These are phyloP conservation scores for Beauveria pseudobassiana DNA, from an alignment of 2,329 filamentous ascomycete genomes.

Conservation along the genomic window DNA sequence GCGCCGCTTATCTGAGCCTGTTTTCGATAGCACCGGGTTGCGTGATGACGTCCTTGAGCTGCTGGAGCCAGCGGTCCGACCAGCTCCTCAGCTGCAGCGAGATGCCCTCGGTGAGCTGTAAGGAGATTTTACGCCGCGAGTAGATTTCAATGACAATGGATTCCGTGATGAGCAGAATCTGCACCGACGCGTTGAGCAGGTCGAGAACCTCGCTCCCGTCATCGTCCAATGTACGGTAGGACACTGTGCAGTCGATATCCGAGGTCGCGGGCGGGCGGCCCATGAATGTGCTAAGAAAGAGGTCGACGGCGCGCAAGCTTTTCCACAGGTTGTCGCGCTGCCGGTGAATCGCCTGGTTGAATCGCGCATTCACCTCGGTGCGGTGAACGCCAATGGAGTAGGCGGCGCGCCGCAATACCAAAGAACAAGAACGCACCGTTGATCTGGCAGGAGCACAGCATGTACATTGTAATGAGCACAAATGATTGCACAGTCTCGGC, in stretches of 20 bases:
- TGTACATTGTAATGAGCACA: slow-evolving; percentile 43
- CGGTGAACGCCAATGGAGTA: slow-evolving; percentile 47
- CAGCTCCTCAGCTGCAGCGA: slow-evolving; percentile 45
- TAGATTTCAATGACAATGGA: slow-evolving; percentile 45
- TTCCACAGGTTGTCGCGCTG: slow-evolving; percentile 47
- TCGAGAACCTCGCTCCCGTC: slow-evolving; percentile 34
- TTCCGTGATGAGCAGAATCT: slow-evolving; percentile 45
- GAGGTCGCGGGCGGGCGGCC: slow-evolving; percentile 46
- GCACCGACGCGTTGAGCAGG: slow-evolving; percentile 43
- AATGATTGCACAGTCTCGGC: slow-evolving; percentile 44
- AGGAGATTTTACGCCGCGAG: slow-evolving; percentile 44
- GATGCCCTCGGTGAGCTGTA: slow-evolving; percentile 46
- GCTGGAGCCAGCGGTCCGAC: slow-evolving; percentile 40
- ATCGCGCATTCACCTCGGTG: slow-evolving; percentile 46
- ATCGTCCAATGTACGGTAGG: slow-evolving; percentile 31
- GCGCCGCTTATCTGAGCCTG: slow-evolving; percentile 34
- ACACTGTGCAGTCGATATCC: slow-evolving; percentile 46
- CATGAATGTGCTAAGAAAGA: slow-evolving; percentile 47
- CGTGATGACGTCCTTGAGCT: slow-evolving; percentile 32
- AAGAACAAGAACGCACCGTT: slow-evolving; percentile 49
- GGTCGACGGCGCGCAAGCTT: slow-evolving; percentile 42
- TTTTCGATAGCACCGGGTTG: slow-evolving; percentile 15
- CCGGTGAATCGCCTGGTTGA: slow-evolving; percentile 34
- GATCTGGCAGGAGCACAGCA: slow-evolving; percentile 48
- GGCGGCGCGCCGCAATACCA: slow-evolving; percentile 42